A percentile compares a stretch with the other conserved stretches of the same genome.
These are phyloP conservation scores for Stygiomarasmius scandens DNA, from an alignment of 1,284 basidiomycete species.

Conservation along the genomic window DNA sequence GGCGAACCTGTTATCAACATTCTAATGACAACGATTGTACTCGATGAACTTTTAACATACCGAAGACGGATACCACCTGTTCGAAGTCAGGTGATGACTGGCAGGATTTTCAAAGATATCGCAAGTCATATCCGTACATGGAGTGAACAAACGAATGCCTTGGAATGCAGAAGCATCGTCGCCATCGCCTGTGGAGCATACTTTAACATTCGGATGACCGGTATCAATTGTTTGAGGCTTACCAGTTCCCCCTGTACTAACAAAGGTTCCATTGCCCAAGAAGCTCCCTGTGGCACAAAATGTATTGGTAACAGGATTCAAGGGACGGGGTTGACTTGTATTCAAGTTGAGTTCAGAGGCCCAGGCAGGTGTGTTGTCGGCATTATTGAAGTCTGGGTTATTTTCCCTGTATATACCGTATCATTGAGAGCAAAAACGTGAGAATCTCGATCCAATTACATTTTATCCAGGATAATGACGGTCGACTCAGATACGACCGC, in stretches of 20 bases:
- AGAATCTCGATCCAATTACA: background rate
- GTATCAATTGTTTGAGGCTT: background rate
- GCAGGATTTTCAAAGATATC: constrained; percentile 35
- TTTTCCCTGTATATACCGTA: no score
- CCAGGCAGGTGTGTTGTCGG: constrained; percentile 19
- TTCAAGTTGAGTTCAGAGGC: constrained; percentile 33
- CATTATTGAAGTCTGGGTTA: no score
- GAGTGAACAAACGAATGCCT: constrained; percentile 22
- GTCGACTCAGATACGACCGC: constrained; percentile 40
- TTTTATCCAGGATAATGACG: constrained; percentile 21
- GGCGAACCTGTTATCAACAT: background rate
- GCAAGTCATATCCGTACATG: constrained; percentile 31
- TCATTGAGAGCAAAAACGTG: no score
- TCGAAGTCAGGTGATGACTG: constrained; percentile 16
- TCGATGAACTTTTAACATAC: constrained; percentile 22
- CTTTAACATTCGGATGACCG: background rate
- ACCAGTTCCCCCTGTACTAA: constrained; percentile 17
- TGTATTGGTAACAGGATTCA: constrained; percentile 43
- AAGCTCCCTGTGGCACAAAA: constrained; percentile 43
- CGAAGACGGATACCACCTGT: constrained; percentile 42
- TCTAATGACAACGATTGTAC: background rate
- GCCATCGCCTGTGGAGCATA: background rate
- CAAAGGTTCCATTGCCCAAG: constrained; percentile 41
- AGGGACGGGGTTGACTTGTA: constrained; percentile 34
- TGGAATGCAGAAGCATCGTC: constrained; percentile 7